Evolutionary conservation across 2,329 filamentous ascomycete genomes (phyloP).

Genomic region (Cephalotrichum gorgonifer): DNA sequence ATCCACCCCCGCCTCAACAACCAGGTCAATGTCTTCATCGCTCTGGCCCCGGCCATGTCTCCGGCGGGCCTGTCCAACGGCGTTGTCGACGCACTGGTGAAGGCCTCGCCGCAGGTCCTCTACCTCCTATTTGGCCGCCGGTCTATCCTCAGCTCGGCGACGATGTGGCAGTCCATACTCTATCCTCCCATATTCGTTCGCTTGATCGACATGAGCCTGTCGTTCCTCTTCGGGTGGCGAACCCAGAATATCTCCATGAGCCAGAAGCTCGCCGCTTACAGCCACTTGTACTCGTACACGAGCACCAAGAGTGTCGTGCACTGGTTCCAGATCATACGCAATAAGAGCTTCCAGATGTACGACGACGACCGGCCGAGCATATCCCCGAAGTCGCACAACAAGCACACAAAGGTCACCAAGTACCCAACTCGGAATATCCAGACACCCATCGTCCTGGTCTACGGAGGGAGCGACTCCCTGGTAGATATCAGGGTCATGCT

Average conservation of each 20-base stretch:
- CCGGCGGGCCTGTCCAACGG: slow-evolving; percentile 83
- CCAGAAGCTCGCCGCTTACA: slow-evolving; percentile 92
- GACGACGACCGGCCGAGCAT: slow-evolving; percentile 85
- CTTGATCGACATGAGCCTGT: slow-evolving; percentile 71
- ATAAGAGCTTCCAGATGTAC: slow-evolving; percentile 95
- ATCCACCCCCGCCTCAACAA: slow-evolving; percentile 88
- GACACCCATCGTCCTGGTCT: slow-evolving; percentile 86
- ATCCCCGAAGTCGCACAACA: slow-evolving; percentile 57
- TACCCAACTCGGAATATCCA: slow-evolving; percentile 97
- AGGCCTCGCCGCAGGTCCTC: slow-evolving; percentile 83
- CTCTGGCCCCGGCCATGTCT: slow-evolving; percentile 91
- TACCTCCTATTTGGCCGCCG: slow-evolving; percentile 88
- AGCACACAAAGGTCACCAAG: slow-evolving; percentile 92
- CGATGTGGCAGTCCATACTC: slow-evolving; percentile 94
- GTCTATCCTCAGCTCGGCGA: slow-evolving; percentile 83
- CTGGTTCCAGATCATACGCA: slow-evolving; percentile 99
- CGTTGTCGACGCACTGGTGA: slow-evolving; percentile 85
- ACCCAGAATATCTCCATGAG: slow-evolving; percentile 71
- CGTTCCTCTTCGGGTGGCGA: slow-evolving; percentile 84
- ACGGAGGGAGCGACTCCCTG: slow-evolving; percentile 86
- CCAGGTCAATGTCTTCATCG: slow-evolving; percentile 93
- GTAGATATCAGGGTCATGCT: slow-evolving; percentile 93
- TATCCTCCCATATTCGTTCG: slow-evolving; percentile 91
- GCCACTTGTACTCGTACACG: slow-evolving; percentile 92
- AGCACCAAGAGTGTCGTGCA: slow-evolving; percentile 96